phyloP scores from a whole-genome alignment of 768 basidiomycete species.

The Serendipita indica region DNA sequence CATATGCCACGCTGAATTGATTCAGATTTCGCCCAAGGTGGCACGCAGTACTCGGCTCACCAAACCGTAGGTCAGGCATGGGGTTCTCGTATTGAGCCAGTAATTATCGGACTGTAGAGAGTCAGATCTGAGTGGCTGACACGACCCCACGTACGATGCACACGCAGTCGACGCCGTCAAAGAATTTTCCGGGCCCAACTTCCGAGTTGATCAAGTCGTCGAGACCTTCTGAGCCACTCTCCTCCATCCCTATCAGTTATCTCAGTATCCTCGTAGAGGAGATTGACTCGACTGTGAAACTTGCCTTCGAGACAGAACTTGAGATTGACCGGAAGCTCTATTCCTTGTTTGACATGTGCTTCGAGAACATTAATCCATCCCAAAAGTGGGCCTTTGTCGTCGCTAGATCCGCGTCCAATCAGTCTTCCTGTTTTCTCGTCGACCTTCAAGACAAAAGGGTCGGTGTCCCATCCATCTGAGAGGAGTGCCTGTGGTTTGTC shows the following conservation, averaged over 20 bases:
- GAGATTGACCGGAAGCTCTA: constrained; percentile 76
- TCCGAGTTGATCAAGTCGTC: constrained; percentile 75
- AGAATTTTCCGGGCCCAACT: constrained; percentile 55
- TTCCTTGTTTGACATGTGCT: constrained; percentile 51
- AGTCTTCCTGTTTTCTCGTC: constrained; percentile 42
- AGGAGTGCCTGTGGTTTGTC: constrained; percentile 21
- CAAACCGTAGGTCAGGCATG: constrained; percentile 73
- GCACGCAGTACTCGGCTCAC: constrained; percentile 11
- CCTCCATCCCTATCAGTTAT: constrained; percentile 57
- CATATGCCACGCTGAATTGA: constrained; percentile 49
- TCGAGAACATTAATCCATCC: constrained; percentile 87
- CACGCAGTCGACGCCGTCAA: constrained; percentile 77
- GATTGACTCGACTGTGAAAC: not conserved
- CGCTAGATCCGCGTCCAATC: constrained; percentile 74
- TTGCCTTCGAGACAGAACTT: constrained; percentile 79
- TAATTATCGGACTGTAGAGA: constrained; percentile 69
- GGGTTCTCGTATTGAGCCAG: constrained; percentile 79
- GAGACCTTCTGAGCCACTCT: constrained; percentile 79
- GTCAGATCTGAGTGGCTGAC: constrained; percentile 4
- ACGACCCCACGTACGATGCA: constrained; percentile 55
- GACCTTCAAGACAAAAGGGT: constrained; percentile 61
- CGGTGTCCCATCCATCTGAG: constrained; percentile 75
- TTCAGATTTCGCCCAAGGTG: not conserved
- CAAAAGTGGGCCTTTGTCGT: constrained; percentile 82
- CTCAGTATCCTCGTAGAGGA: not conserved